phyloP scores from a whole-genome alignment of 768 basidiomycete species.

The Rhodosporidiobolus odoratus region DNA sequence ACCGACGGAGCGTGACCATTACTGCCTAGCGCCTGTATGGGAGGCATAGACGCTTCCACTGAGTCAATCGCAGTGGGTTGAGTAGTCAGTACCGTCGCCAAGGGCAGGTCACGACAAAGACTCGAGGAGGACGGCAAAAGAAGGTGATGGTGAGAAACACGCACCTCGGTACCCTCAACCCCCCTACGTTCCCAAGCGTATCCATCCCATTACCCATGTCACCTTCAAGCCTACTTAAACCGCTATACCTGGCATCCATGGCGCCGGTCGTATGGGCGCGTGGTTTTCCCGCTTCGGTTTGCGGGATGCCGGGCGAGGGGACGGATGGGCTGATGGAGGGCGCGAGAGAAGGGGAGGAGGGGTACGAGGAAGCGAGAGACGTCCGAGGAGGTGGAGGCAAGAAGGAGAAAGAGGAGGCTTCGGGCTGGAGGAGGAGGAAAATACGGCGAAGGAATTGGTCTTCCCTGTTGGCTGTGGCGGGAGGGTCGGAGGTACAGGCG shows the following conservation, averaged over 20 bases:
- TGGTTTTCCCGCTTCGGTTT: neutral
- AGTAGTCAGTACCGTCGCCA: neutral
- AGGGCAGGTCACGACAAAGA: too few species aligned
- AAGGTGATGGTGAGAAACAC: neutral
- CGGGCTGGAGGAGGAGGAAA: neutral
- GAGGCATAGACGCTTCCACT: too few species aligned
- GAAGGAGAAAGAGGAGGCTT: neutral
- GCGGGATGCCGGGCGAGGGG: neutral
- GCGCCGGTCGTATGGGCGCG: neutral
- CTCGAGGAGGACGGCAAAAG: neutral
- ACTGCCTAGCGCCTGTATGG: too few species aligned
- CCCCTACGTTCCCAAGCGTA: slow-evolving; percentile 1
- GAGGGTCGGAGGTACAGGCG: neutral
- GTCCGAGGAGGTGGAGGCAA: neutral
- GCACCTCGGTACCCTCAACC: slow-evolving; percentile 4
- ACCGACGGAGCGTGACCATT: too few species aligned
- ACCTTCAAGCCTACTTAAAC: neutral
- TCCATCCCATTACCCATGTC: neutral
- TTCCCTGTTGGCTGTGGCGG: slow-evolving; percentile 53
- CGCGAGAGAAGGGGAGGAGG: neutral
- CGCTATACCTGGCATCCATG: neutral
- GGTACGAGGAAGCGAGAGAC: neutral
- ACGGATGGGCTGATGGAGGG: neutral
- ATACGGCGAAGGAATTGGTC: slow-evolving; percentile 85
- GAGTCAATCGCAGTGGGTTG: too few species aligned